phyloP scores from a whole-genome alignment of 1,284 basidiomycete species.

The Paramarasmius palmivorus region DNA sequence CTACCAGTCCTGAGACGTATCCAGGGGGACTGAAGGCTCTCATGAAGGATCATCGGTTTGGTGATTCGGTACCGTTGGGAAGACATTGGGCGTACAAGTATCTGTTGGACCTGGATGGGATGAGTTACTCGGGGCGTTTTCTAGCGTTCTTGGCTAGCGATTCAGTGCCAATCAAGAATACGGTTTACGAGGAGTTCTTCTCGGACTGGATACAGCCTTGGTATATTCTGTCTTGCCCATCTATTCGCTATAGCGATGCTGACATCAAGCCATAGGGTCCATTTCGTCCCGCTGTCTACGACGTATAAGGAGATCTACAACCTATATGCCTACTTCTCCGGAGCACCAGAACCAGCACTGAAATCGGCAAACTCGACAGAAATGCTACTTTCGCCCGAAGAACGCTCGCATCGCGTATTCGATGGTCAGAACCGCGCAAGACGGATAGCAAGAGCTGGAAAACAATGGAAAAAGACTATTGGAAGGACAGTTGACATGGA shows the following conservation, averaged over 20 bases:
- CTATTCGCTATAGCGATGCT: conserved; percentile 6
- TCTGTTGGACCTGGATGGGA: conserved; percentile 88
- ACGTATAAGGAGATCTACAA: conserved; percentile 91
- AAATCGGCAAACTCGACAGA: conserved; percentile 53
- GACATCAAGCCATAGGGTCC: conserved; percentile 62
- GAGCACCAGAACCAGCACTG: conserved; percentile 65
- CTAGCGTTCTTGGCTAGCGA: conserved; percentile 86
- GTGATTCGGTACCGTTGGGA: conserved; percentile 77
- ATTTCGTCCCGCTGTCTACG: conserved; percentile 88
- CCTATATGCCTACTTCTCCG: conserved; percentile 88
- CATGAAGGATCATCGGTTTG: conserved; percentile 70
- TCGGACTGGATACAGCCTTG: conserved; percentile 84
- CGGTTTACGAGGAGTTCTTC: conserved; percentile 89
- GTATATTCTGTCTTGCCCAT: conserved; percentile 40
- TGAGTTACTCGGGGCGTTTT: conserved; percentile 92
- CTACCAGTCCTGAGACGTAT: conserved; percentile 67
- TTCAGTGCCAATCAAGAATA: conserved; percentile 87
- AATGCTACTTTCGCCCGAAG: conserved; percentile 20
- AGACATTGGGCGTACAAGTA: conserved; percentile 94
- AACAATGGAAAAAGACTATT: conserved; percentile 85
- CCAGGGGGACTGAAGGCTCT: conserved; percentile 82
- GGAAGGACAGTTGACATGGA: conserved; percentile 89
- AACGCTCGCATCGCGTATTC: conserved; percentile 29
- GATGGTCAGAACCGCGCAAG: conserved; percentile 70
- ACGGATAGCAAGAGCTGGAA: conserved; percentile 84